phyloP scores from a whole-genome alignment of 495 filamentous ascomycete species.

The Daldinia bambusicola region DNA sequence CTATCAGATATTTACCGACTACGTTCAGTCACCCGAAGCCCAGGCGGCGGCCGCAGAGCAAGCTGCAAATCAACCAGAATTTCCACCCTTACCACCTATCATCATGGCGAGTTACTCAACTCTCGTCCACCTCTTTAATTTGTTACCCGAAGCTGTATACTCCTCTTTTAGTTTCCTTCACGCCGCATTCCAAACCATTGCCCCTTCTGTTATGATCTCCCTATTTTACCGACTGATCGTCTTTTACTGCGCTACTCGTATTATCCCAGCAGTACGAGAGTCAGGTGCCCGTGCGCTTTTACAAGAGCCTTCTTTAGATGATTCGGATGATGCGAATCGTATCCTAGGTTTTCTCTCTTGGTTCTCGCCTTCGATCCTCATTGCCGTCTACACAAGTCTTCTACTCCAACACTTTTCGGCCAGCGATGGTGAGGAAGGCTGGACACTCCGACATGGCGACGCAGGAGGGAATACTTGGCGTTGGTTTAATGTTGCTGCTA shows the following conservation, averaged over 20 bases:
- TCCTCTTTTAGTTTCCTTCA: conserved; percentile 87
- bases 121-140: conserved; percentile 81
- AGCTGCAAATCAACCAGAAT: conserved; percentile 71
- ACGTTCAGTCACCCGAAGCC: conserved; percentile 76
- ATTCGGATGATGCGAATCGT: conserved; percentile 81
- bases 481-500: conserved; percentile 90
- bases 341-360: conserved; percentile 84
- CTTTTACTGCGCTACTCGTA: conserved; percentile 93
- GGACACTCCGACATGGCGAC: conserved; percentile 80
- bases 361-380: conserved; percentile 91
- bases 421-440: conserved; percentile 77
- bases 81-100: conserved; percentile 93
- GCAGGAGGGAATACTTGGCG: conserved; percentile 87
- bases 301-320: conserved; percentile 84
- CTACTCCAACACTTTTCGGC: conserved; percentile 93
- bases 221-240: conserved; percentile 92
- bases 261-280: conserved; percentile 92
- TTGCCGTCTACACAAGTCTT: conserved; percentile 96
- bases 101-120: conserved; percentile 99
- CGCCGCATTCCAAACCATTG: conserved; percentile 90
- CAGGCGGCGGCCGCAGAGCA: conserved; percentile 62
- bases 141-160: conserved; percentile 82
- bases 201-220: conserved; percentile 92
- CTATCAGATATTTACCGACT: conserved; percentile 99
- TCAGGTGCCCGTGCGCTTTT: conserved; percentile 82